Base-by-base conservation (phyloP, 768 basidiomycete genomes). In the Mycena crocata region DNA sequence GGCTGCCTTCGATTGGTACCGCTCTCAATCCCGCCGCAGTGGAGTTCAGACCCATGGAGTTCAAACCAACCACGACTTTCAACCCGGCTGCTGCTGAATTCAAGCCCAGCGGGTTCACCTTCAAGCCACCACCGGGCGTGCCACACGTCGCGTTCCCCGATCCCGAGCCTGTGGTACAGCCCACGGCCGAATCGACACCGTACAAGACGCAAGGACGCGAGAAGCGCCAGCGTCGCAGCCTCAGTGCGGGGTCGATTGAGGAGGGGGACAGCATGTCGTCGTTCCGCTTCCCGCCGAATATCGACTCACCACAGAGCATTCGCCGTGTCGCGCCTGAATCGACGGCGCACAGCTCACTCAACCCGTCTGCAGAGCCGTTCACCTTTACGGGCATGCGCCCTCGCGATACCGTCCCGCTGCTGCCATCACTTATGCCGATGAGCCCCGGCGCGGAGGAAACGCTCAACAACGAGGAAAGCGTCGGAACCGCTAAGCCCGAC, bases 11-110 rank as follows among this genome's bases (percentile, higher is more conserved):
- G 1, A 74, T 89, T 51, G 88, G 88, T 28, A 90, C 89, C 71
- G 87, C 89, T n/a, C 86, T 95, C 61, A 95, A 94, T 73, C 89
- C 88, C 6, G 84, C 90, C 30, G 94, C 94, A 5, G 86, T 85
- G n/a, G 94, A 93, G 76, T 95, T 95, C 79, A 94, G 89, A 73
- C 94, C 94, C 5, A 52, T 31, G 2, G 56, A 35, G 24, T 70
- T 70, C 56, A 70, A 70, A 73, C 88, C 87, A 7, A 85, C 90
- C 24, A 94, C 94, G 3, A 86, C 86, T 17, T n/a, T n/a, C 56
- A 70, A 70, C 73, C 88, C 87, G 7, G 85, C 90, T 24, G 94
- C 94, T 3, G 86, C 86, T 17, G 94, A 94, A 76, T 95, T 95
- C 79, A 94, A 90, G 73, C 94, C 94, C 10, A 77, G 79, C 4